phyloP scores from a whole-genome alignment of 1,284 basidiomycete genomes.

The Trametes hirsuta region DNA sequence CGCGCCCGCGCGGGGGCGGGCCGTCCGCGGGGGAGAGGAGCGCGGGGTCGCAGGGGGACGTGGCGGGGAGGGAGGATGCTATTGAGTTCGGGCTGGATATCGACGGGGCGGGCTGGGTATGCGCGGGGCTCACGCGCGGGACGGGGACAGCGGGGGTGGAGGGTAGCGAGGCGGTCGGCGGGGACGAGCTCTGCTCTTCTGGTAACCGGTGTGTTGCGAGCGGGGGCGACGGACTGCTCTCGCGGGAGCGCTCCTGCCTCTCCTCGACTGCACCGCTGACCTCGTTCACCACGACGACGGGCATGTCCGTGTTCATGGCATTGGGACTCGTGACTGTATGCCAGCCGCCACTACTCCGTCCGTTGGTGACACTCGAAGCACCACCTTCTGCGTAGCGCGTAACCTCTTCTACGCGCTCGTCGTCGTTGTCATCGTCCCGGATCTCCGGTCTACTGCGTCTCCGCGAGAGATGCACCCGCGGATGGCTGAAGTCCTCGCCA shows the following conservation, averaged over 20 bases:
- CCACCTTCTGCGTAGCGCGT: conserved; percentile 31
- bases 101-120: conserved; percentile 19
- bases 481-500: conserved; percentile 42
- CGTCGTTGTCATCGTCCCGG: conserved; percentile 26
- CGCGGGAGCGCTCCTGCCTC: conserved; percentile 34
- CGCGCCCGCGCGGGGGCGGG: conserved; percentile 29
- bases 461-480: conserved; percentile 17
- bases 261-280: conserved; percentile 39
- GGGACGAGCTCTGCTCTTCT: conserved; percentile 11
- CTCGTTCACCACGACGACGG: conserved; percentile 39
- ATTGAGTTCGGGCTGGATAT: conserved; percentile 18
- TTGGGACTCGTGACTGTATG: conserved; percentile 15
- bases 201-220: conserved; percentile 9
- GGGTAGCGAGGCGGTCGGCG: conserved; percentile 5
- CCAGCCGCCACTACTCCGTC: conserved; percentile 29
- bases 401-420: conserved; percentile 21
- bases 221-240: conserved; percentile 29
- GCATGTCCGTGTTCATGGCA: conserved; percentile 27
- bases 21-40: conserved; percentile 33
- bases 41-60: conserved; percentile 21
- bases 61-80: conserved; percentile 17
- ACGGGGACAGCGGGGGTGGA: conserved; percentile 24
- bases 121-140: conserved; percentile 24
- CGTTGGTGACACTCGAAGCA: conserved; percentile 29
- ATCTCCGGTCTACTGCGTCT: conserved; percentile 20